Base-by-base conservation (phyloP, 805 yeast genomes). In the Ogataea pilisensis region DNA sequence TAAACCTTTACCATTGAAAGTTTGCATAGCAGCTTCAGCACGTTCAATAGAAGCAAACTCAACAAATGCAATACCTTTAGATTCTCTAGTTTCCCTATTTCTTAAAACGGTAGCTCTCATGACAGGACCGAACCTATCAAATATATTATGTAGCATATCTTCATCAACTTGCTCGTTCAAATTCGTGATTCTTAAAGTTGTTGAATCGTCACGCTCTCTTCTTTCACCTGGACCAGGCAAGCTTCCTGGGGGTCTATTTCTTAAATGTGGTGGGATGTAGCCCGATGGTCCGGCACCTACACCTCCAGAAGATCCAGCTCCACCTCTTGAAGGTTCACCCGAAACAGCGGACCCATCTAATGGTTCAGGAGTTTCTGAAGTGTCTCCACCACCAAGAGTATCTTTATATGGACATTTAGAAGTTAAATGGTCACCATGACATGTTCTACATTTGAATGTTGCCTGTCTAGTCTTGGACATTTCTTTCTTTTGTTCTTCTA, bases 31-130 rank as follows among this genome's bases (percentile, higher is more conserved):
- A 50, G 62, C 64, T 66, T 85, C 82, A 33, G 98, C 99, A 52
- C 68, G 70, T 43, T 65, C 63, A 58, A 79, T 79, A 42, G 80
- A 74, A 44, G 74, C 77, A 63, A 85, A 85, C 45, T 91, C 82
- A 50, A 90, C 95, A 65, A 87, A 93, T 5, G 98, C 98, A 65
- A 91, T 80, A 60, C 99, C 99, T 69, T 88, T 85, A 34, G 96
- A 85, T 65, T 82, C 83, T 50, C 95, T 93, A 21, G 98, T 93
- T 56, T 85, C 95, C 69, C 88, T 84, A 69, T 89, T 86, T 71
- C 86, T 85, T 45, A 89, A 89, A 44, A 93, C 73, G 49, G 84
- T 83, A 51, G 85, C 85, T 69, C 96, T 84, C 57, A 76, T 78
- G 44, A 77, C 70, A 22, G 70, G 78, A 55, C 79, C 95, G 71